These are phyloP conservation scores for Trichoderma gracile DNA, from an alignment of 2,329 filamentous ascomycete species.

Conservation along the genomic window DNA sequence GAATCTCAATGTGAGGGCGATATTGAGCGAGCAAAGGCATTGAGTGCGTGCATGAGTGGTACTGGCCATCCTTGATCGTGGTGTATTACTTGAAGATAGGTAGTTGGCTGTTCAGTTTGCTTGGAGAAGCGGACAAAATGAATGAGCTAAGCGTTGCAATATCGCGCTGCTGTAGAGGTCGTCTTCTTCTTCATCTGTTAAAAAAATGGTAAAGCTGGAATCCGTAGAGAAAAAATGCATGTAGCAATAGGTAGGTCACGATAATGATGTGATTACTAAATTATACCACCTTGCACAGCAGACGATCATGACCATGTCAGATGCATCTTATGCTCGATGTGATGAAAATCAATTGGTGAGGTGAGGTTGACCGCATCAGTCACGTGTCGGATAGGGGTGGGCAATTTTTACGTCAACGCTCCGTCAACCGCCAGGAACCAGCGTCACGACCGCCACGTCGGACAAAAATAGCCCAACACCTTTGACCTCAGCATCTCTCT, in stretches of 20 bases:
- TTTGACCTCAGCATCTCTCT: not conserved
- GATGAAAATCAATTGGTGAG: not conserved
- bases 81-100: not conserved
- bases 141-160: not conserved
- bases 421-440: not conserved
- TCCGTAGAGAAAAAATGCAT: no score
- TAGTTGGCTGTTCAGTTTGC: slow-evolving; percentile 2
- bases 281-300: not conserved
- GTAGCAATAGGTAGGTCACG: no score
- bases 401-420: slow-evolving; percentile 15
- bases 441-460: slow-evolving; percentile 24
- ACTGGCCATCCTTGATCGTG: slow-evolving; percentile 16
- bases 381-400: slow-evolving; percentile 8
- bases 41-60: slow-evolving; percentile 9
- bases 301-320: not conserved
- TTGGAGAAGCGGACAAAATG: slow-evolving; percentile 6
- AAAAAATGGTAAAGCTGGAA: no score
- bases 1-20: no score
- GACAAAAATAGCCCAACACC: slow-evolving; percentile 41
- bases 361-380: not conserved
- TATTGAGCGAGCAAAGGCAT: slow-evolving; percentile 11
- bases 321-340: slow-evolving; percentile 2
- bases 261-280: not conserved
- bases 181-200: not conserved
- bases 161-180: not conserved